A percentile compares a stretch with the other conserved stretches of the same genome.
These are phyloP conservation scores for Conidiobolus incongruus DNA, from an alignment of 371 early-diverging fungal species.

Conservation along the genomic window DNA sequence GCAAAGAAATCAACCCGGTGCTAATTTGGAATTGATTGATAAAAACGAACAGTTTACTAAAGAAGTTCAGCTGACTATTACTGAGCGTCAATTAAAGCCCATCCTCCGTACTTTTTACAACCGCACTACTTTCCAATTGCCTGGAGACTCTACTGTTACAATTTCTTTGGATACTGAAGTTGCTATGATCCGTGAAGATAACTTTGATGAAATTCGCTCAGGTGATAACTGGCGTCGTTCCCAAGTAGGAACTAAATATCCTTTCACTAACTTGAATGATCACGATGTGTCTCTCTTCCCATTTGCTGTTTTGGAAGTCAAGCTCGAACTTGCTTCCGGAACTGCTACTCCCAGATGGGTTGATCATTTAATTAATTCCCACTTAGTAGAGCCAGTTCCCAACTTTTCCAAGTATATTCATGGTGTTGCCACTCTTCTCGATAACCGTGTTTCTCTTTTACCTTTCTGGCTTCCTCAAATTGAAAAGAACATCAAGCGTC, in stretches of 20 bases:
- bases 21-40: constrained; percentile 58
- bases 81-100: constrained; percentile 61
- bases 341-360: constrained; percentile 85
- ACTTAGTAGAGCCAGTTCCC: constrained; percentile 90
- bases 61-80: constrained; percentile 64
- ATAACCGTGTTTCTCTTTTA: constrained; percentile 59
- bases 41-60: constrained; percentile 54
- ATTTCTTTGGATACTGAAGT: constrained; percentile 95
- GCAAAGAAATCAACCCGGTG: constrained; percentile 58
- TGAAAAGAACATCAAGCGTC: constrained; percentile 72
- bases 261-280: constrained; percentile 57
- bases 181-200: constrained; percentile 92
- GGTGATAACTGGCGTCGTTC: constrained; percentile 75
- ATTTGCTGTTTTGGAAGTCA: constrained; percentile 95
- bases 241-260: constrained; percentile 62
- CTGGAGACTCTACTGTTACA: constrained; percentile 80
- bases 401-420: constrained; percentile 97
- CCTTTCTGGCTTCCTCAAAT: constrained; percentile 98
- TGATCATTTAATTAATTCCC: constrained; percentile 54
- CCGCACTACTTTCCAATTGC: constrained; percentile 94
- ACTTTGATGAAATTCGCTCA: constrained; percentile 36
- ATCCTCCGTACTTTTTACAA: constrained; percentile 78
- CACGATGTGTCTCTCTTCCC: constrained; percentile 81
- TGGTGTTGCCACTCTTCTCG: constrained; percentile 77
- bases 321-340: constrained; percentile 69